Base-by-base conservation (phyloP, 1,139 yeast genomes). In the Arxiozyma telluris region DNA sequence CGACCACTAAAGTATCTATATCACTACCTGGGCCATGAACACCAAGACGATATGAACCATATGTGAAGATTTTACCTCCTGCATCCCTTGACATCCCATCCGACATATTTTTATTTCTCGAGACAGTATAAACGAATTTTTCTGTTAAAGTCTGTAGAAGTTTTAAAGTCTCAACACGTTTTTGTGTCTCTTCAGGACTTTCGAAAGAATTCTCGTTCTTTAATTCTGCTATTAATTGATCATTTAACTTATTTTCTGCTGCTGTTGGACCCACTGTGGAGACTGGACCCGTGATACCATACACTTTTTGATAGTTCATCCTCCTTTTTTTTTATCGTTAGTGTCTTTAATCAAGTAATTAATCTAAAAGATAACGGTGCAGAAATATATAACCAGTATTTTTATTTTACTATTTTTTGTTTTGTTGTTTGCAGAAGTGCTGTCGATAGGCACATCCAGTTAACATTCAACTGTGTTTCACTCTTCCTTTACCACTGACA, bases 21-120 rank as follows among this genome's bases (percentile, higher is more conserved):
- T 93, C 99, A 0, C 96, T 87, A 0, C 98, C 98, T 0, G 98
- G 98, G 0, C 98, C 97, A 71, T 91, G 89, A 8, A 93, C 98
- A 1, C 98, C 98, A 48, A 93, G 73, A 58, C 96, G 76, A 65
- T 91, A 93, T 0, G 98, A 91, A 0, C 99, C 99, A 71, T 81
- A 93, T 0, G 98, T 90, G 68, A 91, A 93, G 17, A 94, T 81
- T 70, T 94, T 94, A 20, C 98, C 98, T 44, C 98, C 98, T 0
- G 98, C 96, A 69, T 93, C 98, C 57, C 74, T 79, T 0, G 98
- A 96, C 96, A 93, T 90, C 5, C 97, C 96, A 57, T 93, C 98
- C 39, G 93, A 82, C 97, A 93, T 90, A 66, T 93, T 90, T 66
- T 86, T 88, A 56, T 77, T 81, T 58, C 79, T 76, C 2, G 96